Conservation (phyloP, 1,284 basidiomycete genomes). For the Malassezia pachydermatis region DNA sequence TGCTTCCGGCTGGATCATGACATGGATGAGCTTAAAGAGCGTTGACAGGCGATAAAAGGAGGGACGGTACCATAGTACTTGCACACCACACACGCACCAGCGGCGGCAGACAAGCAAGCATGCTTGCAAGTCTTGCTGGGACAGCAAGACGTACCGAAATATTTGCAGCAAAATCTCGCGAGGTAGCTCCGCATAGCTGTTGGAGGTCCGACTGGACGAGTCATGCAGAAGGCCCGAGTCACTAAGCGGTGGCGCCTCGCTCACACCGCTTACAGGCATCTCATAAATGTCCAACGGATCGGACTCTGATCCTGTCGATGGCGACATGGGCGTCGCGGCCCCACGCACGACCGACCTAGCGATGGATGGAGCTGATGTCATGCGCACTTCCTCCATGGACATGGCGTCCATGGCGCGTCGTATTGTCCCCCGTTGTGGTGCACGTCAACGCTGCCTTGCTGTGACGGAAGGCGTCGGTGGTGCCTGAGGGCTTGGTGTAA, state of each 20-base stretch:
- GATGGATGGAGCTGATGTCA: no score
- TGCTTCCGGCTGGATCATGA: constrained; percentile 46
- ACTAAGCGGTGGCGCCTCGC: neutral
- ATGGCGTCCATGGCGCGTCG: no score
- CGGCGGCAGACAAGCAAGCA: constrained; percentile 64
- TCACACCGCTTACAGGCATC: neutral
- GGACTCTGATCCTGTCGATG: neutral
- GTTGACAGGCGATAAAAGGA: constrained; percentile 62
- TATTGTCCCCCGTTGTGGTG: no score
- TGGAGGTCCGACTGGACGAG: no score
- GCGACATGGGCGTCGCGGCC: no score
- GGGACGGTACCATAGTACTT: constrained; percentile 90
- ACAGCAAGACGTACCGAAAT: constrained; percentile 67
- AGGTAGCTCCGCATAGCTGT: constrained; percentile 53
- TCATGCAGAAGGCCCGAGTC: neutral
- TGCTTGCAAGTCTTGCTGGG: constrained; percentile 58
- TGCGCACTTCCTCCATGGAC: no score
- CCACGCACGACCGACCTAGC: no score
- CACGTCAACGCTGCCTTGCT: no score
- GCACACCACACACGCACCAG: constrained; percentile 92
- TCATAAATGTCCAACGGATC: constrained; percentile 4
- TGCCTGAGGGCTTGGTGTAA: no score
- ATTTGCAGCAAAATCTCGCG: constrained; percentile 89
- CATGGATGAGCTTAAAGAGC: constrained; percentile 55
- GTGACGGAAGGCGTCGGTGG: no score